A percentile compares a stretch with the other conserved stretches of the same genome.
Evolutionary conservation across 2,329 filamentous ascomycete species (phyloP).

Genomic region (Paecilomyces fulvus): DNA sequence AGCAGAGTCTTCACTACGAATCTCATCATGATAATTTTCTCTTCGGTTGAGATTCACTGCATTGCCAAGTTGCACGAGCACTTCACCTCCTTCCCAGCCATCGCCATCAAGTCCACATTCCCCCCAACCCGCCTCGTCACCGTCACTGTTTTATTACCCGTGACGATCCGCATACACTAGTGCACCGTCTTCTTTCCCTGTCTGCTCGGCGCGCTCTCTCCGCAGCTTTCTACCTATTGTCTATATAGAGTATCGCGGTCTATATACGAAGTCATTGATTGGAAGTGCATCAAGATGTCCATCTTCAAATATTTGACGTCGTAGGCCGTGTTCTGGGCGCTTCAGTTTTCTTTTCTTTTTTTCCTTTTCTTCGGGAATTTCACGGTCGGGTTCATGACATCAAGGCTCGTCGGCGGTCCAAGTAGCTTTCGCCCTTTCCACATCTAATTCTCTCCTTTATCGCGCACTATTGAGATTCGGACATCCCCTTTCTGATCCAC

Average conservation of each 20-base stretch:
- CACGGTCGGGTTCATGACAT: not conserved
- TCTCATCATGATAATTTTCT: not conserved
- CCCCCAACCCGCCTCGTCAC: not conserved
- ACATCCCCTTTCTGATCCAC: too few relatives aligned
- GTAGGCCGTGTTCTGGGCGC: not conserved
- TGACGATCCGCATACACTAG: constrained; percentile 5
- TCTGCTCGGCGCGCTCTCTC: not conserved
- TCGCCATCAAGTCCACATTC: not conserved
- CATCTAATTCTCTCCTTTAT: not conserved
- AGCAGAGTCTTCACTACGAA: not conserved
- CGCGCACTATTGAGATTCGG: not conserved
- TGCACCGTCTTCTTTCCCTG: not conserved
- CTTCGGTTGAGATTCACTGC: not conserved
- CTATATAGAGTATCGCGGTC: too few relatives aligned
- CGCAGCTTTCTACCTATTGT: not conserved
- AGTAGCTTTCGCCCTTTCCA: not conserved
- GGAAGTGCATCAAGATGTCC: too few relatives aligned
- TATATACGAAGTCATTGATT: too few relatives aligned
- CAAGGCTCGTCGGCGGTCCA: not conserved
- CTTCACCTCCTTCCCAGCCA: not conserved
- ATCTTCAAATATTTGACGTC: too few relatives aligned
- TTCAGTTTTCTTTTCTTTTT: not conserved
- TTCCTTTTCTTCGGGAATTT: not conserved
- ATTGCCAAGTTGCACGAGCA: not conserved
- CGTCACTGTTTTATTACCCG: constrained; percentile 5